Evolutionary conservation across 495 filamentous ascomycete genomes (phyloP), one percentile per base, ranked within the genome.

Genomic region (Podospora tetraspora): DNA sequence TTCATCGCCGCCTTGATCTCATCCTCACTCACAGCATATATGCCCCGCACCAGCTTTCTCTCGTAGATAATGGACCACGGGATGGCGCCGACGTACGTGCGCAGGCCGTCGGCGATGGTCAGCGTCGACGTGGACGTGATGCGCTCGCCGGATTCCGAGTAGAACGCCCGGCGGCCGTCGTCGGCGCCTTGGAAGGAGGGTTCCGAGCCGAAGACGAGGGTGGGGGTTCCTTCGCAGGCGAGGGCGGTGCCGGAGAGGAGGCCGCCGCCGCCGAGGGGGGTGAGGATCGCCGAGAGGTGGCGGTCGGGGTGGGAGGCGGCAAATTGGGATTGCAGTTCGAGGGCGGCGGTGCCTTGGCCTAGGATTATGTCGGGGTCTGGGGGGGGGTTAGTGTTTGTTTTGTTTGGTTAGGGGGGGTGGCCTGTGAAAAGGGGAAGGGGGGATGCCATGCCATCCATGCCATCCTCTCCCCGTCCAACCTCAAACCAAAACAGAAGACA

Each of bases 41-140:
- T 88, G 3, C 88, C 92, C 4, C 79, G 70, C 0, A 96, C 90
- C 70, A 93, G 86, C n/a, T 76, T 76, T 69, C 79, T 74, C 72
- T 96, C 88, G 63, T 88, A 88, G 74, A 98, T 93, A 22, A 99
- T 82, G 57, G 75, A 83, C 93, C 93, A 98, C 37, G 92, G 92
- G 59, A 87, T 78, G 59, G 83, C 68, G 1, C 94, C 95, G 3
- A 98, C 85, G 0, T 92, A 92, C 32, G 94, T 97, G 10, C 95
- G 81, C 75, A 99, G 74, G 4, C 95, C 95, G 77, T 99, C 95
- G 2, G 92, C 95, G 62, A 98, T 90, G 0, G 95, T 98, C 61
- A 94, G 76, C 10, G 88, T 88, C 63, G 84, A 86, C 4, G 97
- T 94, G 0, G 68, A 75, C 63, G 83, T 77, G 24, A 97, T 83